These are phyloP conservation scores for Tuber borchii DNA, from an alignment of 495 filamentous ascomycete genomes.

Conservation along the genomic window DNA sequence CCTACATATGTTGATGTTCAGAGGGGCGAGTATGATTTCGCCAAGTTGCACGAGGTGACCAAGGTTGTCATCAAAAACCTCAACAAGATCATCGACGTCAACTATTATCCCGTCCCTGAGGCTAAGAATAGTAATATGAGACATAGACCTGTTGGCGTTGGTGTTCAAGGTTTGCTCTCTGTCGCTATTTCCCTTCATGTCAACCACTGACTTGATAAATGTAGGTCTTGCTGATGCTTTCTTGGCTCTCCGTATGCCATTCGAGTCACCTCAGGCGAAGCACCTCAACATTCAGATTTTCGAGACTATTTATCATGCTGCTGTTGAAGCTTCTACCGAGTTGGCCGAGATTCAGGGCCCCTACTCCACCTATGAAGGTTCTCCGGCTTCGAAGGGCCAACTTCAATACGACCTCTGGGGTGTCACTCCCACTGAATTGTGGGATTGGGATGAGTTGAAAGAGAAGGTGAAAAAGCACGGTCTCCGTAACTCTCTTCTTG, in stretches of 20 bases:
- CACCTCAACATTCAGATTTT: conserved; percentile 97
- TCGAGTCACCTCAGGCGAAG: conserved; percentile 88
- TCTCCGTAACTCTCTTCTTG: conserved; percentile 85
- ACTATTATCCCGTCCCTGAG: conserved; percentile 92
- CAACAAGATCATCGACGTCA: conserved; percentile 95
- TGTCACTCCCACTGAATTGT: conserved; percentile 82
- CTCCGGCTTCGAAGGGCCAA: conserved; percentile 87
- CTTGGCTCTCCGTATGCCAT: conserved; percentile 91
- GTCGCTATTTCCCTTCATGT: neutral
- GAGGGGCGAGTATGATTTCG: conserved; percentile 80
- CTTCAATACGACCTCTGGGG: conserved; percentile 99
- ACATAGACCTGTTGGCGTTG: conserved; percentile 87
- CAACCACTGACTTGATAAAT: conserved; percentile 7
- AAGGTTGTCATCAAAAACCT: conserved; percentile 85
- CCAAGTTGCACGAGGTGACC: conserved; percentile 86
- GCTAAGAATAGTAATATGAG: conserved; percentile 92
- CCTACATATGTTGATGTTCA: conserved; percentile 80
- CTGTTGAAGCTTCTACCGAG: conserved; percentile 79
- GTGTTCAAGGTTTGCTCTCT: conserved; percentile 67
- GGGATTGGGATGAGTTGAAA: conserved; percentile 92
- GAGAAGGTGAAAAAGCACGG: conserved; percentile 82
- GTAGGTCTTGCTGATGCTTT: conserved; percentile 82
- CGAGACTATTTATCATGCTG: conserved; percentile 98
- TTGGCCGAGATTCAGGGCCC: conserved; percentile 73
- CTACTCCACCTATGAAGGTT: conserved; percentile 87